These are phyloP conservation scores for Gossypium trilobum DNA, from an alignment of 441 rosid species.

Conservation along the genomic window DNA sequence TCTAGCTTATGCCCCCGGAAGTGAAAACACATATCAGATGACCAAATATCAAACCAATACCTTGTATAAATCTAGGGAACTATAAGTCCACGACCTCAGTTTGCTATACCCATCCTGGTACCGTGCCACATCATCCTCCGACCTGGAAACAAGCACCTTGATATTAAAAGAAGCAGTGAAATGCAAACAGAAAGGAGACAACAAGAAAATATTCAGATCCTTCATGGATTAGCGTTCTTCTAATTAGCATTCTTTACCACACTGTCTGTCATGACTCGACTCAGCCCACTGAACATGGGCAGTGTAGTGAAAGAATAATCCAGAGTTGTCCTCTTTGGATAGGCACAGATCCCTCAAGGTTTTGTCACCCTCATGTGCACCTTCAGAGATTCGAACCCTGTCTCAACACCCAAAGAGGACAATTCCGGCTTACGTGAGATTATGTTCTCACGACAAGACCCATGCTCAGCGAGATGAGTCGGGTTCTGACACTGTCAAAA, in stretches of 20 bases:
- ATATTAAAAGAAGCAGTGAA: background rate
- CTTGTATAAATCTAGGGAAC: slow-evolving; percentile 85
- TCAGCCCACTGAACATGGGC: too few relatives aligned
- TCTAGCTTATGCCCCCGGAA: slow-evolving; percentile 6
- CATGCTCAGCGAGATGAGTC: too few relatives aligned
- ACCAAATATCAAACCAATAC: slow-evolving; percentile 26
- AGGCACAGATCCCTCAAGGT: too few relatives aligned
- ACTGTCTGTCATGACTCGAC: too few relatives aligned
- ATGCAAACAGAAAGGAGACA: background rate
- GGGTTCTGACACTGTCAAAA: background rate
- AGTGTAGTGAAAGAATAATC: too few relatives aligned
- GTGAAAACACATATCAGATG: background rate
- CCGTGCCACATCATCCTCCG: slow-evolving; percentile 57
- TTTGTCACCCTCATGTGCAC: too few relatives aligned
- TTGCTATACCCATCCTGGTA: slow-evolving; percentile 73
- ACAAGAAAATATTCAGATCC: background rate
- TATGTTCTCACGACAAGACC: too few relatives aligned
- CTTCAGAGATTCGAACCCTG: too few relatives aligned
- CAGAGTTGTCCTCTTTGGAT: too few relatives aligned
- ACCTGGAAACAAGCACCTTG: slow-evolving; percentile 25
- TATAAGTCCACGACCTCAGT: slow-evolving; percentile 76
- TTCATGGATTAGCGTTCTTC: background rate
- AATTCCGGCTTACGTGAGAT: too few relatives aligned
- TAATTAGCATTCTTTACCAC: background rate
- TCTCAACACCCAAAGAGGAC: too few relatives aligned